phyloP scores from a whole-genome alignment of 2,329 filamentous ascomycete genomes.

The Alternaria hordeiaustralica region DNA sequence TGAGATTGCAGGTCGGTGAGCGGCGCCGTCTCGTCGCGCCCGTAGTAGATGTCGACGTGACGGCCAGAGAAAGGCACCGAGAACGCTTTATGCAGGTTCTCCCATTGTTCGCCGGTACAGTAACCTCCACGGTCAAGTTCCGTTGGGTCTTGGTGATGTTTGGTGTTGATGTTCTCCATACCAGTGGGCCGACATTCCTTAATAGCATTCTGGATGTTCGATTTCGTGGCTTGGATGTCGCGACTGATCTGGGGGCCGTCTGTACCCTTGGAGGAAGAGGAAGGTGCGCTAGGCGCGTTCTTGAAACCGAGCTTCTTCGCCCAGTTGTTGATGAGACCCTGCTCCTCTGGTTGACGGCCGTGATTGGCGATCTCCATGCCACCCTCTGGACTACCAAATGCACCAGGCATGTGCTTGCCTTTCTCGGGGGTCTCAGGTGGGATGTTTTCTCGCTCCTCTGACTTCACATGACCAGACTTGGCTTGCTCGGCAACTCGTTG shows the following conservation, averaged over 20 bases:
- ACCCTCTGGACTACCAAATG: conserved; percentile 46
- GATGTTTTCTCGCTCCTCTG: conserved; percentile 16
- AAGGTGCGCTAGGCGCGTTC: conserved; percentile 23
- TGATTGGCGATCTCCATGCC: conserved; percentile 37
- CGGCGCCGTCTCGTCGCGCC: conserved; percentile 33
- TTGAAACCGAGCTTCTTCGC: conserved; percentile 48
- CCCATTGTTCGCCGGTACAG: conserved; percentile 47
- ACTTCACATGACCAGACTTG: conserved; percentile 28
- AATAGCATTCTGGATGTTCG: conserved; percentile 47
- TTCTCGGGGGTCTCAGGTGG: conserved; percentile 40
- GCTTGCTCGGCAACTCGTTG: conserved; percentile 49
- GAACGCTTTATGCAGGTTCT: conserved; percentile 48
- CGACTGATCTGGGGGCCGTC: conserved; percentile 45
- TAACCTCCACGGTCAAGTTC: conserved; percentile 48
- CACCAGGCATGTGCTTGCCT: conserved; percentile 43
- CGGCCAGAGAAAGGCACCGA: conserved; percentile 42
- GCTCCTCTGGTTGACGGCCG: conserved; percentile 27
- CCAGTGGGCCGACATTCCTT: conserved; percentile 45
- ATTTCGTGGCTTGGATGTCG: conserved; percentile 43
- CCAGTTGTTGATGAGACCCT: conserved; percentile 44
- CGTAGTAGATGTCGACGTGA: conserved; percentile 47
- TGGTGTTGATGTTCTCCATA: conserved; percentile 41
- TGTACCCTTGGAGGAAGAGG: conserved; percentile 17
- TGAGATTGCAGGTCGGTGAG: conserved; percentile 36
- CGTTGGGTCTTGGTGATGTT: conserved; percentile 46